Percentiles rank a stretch among this genome's conserved stretches.
phyloP scores from a whole-genome alignment of 192 early-diverging fungal genomes.

The Coemansia umbellata region DNA sequence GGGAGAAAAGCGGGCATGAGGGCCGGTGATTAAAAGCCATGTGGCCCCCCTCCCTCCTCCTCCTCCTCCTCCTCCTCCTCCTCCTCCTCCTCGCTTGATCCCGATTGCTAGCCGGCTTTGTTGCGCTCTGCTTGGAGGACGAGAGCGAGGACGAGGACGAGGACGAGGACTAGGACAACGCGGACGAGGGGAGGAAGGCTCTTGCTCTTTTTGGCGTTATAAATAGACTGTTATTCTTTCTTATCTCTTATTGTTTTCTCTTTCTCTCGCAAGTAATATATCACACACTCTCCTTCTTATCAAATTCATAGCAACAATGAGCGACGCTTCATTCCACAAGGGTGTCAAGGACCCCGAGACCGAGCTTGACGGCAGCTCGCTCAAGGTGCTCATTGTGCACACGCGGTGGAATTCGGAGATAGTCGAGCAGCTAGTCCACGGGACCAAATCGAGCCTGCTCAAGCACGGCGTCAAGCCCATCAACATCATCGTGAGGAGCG shows the following conservation, averaged over 20 bases:
- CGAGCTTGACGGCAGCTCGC: constrained; percentile 59
- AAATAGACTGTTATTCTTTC: background rate
- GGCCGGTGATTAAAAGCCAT: no score
- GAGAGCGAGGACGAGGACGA: no score
- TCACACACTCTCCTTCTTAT: background rate
- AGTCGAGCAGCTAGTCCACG: constrained; percentile 78
- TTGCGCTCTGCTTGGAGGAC: no score
- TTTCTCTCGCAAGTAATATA: background rate
- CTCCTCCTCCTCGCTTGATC: no score
- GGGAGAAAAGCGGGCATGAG: no score
- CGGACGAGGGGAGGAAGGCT: no score
- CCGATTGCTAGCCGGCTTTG: no score
- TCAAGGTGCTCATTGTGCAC: constrained; percentile 79
- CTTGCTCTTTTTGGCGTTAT: no score
- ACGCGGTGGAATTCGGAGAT: constrained; percentile 92
- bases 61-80: no score
- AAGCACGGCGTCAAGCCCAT: constrained; percentile 62
- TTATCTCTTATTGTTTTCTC: background rate
- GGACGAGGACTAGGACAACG: no score
- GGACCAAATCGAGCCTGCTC: constrained; percentile 63
- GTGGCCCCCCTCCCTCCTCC: no score
- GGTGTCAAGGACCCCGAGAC: constrained; percentile 59
- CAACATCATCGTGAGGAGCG: constrained; percentile 75
- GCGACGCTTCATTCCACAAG: constrained; percentile 64
- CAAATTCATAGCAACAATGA: constrained; percentile 8